A percentile compares a stretch with the other conserved stretches of the same genome.
phyloP scores from a whole-genome alignment of 257 asterid genomes.

The Thymus mandschuricus region DNA sequence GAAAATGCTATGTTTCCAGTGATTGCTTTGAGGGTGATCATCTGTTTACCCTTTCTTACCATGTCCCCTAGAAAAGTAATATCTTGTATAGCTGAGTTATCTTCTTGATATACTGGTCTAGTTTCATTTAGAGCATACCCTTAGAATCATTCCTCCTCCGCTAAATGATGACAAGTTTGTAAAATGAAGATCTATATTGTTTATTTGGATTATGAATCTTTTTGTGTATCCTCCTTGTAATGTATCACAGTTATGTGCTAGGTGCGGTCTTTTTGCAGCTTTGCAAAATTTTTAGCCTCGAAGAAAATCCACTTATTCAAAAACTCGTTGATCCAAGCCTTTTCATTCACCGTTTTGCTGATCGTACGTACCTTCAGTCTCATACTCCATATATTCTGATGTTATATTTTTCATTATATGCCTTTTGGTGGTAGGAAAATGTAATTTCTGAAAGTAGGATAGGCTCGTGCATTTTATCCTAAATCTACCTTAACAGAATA shows the following conservation, averaged over 20 bases:
- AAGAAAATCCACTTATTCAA: constrained; percentile 69
- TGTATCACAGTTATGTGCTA: constrained; percentile 67
- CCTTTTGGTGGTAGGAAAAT: constrained; percentile 16
- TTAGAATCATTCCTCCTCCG: neutral
- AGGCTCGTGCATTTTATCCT: neutral
- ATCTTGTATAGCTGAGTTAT: constrained; percentile 10
- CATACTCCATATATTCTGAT: constrained; percentile 12
- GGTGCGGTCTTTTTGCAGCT: constrained; percentile 92
- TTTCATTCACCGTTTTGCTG: constrained; percentile 79
- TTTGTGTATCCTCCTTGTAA: constrained; percentile 14
- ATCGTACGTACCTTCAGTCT: constrained; percentile 51
- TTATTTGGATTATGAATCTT: constrained; percentile 7
- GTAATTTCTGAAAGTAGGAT: constrained; percentile 14
- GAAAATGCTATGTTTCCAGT: neutral
- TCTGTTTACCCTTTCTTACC: constrained; percentile 2
- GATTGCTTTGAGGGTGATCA: neutral
- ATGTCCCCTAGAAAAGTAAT: neutral
- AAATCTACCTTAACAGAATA: constrained; percentile 9
- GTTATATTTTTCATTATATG: constrained; percentile 4
- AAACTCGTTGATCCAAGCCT: constrained; percentile 94
- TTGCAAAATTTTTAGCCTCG: constrained; percentile 75
- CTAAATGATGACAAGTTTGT: constrained; percentile 1
- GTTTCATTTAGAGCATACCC: neutral
- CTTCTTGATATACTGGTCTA: constrained; percentile 8
- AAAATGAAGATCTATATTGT: neutral